Percentiles rank a stretch among this genome's conserved stretches.
phyloP scores from a whole-genome alignment of 495 filamentous ascomycete genomes.

The Acidiella bohemica region DNA sequence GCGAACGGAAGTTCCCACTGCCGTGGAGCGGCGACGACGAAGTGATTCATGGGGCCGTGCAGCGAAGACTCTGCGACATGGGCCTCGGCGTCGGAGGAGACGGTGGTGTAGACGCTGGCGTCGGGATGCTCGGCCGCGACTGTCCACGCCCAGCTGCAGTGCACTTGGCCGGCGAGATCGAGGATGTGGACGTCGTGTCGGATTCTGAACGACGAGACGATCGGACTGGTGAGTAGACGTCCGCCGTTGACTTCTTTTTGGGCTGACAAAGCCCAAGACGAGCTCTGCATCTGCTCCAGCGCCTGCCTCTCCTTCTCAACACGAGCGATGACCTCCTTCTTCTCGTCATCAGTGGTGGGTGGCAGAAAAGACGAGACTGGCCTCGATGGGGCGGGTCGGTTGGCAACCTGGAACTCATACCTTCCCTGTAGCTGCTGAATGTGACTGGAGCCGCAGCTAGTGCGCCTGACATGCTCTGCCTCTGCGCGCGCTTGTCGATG shows the following conservation, averaged over 20 bases:
- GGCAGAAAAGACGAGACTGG: conserved; percentile 27
- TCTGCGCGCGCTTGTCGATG: conserved; percentile 78
- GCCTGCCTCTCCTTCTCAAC: conserved; percentile 65
- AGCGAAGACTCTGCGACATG: conserved; percentile 41
- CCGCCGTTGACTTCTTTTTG: conserved; percentile 67
- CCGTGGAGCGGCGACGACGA: conserved; percentile 56
- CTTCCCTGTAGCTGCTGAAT: conserved; percentile 59
- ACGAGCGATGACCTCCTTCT: conserved; percentile 44
- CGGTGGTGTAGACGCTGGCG: conserved; percentile 73
- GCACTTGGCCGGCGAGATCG: conserved; percentile 73
- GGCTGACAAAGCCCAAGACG: conserved; percentile 72
- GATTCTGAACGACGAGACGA: conserved; percentile 42
- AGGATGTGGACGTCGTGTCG: conserved; percentile 50
- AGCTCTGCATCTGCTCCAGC: conserved; percentile 54
- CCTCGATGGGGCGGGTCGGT: conserved; percentile 35
- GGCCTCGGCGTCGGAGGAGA: conserved; percentile 41
- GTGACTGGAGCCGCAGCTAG: conserved; percentile 31
- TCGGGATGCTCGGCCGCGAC: conserved; percentile 71
- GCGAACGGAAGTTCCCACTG: conserved; percentile 76
- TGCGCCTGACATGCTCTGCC: conserved; percentile 69
- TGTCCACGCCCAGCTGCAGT: conserved; percentile 93
- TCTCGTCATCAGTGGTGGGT: conserved; percentile 32
- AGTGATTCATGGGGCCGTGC: conserved; percentile 79
- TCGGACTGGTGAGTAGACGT: conserved; percentile 62
- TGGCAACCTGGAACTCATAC: conserved; percentile 47